Base-by-base conservation (phyloP, 305 asterid genomes). In the Fraxinus sp. region DNA sequence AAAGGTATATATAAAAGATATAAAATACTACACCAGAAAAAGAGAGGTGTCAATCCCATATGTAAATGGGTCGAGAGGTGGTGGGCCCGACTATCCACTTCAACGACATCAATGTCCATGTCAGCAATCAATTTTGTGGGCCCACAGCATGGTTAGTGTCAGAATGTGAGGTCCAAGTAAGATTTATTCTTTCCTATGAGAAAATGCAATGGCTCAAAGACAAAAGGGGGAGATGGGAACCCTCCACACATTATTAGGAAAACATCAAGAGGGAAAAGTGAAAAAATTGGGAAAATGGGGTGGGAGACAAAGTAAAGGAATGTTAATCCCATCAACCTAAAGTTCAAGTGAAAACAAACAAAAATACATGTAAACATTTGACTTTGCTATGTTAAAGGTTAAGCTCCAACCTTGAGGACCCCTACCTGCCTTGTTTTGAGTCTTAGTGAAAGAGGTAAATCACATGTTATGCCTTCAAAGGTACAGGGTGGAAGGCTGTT, bases 301-400 rank as follows among this genome's bases (percentile, higher is more conserved):
- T n/a, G 20, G 85, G 70, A 89, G 92, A 92, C 93, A 92, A 89
- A 90, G 91, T 89, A 94, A 90, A 87, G 84, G 96, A 91, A 93
- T 91, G 92, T 89, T 93, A 87, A 90, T 87, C 84, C 89, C 90
- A 89, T 89, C 91, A 89, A 88, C 82, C 78, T 82, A 90, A 91
- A 86, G 89, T 78, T 83, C 11, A 75, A 83, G 80, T 71, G 64
- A 32, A 72, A 76, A 62, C 80, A 79, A 80, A 76, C 28, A 62
- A 80, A 74, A 41, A 52, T 16, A 77, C 66, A 66, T 33, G 77
- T 74, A 70, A 30, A 74, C 75, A 80, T 76, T 89, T 90, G 95
- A 90, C 91, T 91, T 88, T 86, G 86, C 20, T 79, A 75, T 80
- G 79, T 77, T 87, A 26, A 26, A 26, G 28, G 28, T 26, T 26